Base-by-base conservation (phyloP, 2,329 filamentous ascomycete genomes). In the Colletotrichum plurivorum region DNA sequence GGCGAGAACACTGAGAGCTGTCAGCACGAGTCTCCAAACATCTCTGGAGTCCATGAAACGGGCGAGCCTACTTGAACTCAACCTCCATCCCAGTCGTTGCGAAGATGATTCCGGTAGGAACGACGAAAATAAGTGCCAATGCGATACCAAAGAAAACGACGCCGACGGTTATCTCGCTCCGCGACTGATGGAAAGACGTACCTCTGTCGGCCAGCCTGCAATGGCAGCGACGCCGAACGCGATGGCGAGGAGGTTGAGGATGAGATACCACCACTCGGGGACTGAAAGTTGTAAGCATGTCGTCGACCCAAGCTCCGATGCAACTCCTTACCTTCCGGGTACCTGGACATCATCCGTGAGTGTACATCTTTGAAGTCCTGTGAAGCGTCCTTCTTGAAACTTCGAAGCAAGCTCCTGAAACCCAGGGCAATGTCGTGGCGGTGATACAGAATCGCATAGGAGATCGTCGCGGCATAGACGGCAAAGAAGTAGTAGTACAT, bases 191-290 rank as follows among this genome's bases (percentile, higher is more conserved):
- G 6, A 8, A 25, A 25, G 22, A 25, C 22, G 22, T 25, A 67
- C 64, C 64, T 67, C 59, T 1, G 83, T 85, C 1, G 82, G 79
- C 76, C 79, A 84, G n/a, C 73, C 71, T 3, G 76, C 76, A 25
- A 83, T 75, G 9, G 75, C 78, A 1, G 75, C 73, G 46, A 81
- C 76, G 51, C 81, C 81, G n/a, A 81, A 60, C 13, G 74, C 72
- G 27, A 81, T 71, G 5, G 80, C 76, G 7, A 76, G 57, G 27
- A 76, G 63, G 16, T 80, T 75, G 6, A 74, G 72, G 8, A 77
- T 65, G 15, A 81, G 58, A 69, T 85, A 86, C 82, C 83, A 85
- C 83, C 82, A 85, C 54, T 85, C 82, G 0, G 84, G 83, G 0
- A 83, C 81, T 68, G 13, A 7, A 1, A 5, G 1, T 8, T 6